These are phyloP conservation scores for Nothopassalora personata DNA, from an alignment of 2,329 filamentous ascomycete genomes.

Conservation along the genomic window DNA sequence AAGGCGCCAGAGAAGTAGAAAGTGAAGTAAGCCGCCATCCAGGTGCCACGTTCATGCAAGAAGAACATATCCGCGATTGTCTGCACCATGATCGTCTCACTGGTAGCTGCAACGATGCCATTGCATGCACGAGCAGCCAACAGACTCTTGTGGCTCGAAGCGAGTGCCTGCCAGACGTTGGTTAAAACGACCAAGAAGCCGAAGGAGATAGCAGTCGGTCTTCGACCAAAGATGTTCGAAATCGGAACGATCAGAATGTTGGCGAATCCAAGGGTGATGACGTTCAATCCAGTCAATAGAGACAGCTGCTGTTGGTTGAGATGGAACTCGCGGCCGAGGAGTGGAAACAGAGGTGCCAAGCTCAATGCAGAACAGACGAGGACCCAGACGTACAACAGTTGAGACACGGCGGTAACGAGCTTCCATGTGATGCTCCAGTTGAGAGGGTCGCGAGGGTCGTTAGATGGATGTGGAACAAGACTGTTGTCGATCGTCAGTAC, in stretches of 20 bases:
- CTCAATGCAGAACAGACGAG: conserved; percentile 40
- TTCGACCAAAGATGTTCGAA: conserved; percentile 42
- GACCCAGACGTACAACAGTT: conserved; percentile 41
- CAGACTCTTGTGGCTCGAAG: conserved; percentile 39
- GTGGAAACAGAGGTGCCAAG: conserved; percentile 41
- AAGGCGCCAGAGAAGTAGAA: conserved; percentile 41
- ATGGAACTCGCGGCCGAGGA: conserved; percentile 38
- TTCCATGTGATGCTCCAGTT: conserved; percentile 29
- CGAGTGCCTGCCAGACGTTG: conserved; percentile 42
- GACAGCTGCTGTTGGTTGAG: conserved; percentile 38
- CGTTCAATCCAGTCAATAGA: conserved; percentile 40
- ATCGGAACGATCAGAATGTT: conserved; percentile 43
- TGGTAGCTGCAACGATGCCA: conserved; percentile 40
- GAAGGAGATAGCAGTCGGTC: conserved; percentile 38
- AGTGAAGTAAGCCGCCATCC: conserved; percentile 25
- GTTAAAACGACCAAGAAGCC: conserved; percentile 38
- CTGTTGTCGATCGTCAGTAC: conserved; percentile 10
- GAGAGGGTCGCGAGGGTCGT: conserved; percentile 24
- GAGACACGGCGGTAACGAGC: conserved; percentile 34
- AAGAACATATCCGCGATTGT: conserved; percentile 44
- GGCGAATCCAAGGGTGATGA: conserved; percentile 42
- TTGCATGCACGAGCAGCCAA: conserved; percentile 41
- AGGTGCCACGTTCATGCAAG: conserved; percentile 36
- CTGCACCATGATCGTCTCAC: conserved; percentile 41
- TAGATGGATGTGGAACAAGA: conserved; percentile 26